Base-by-base conservation (phyloP, 208 protist genomes). In the Trypanosoma vivax region DNA sequence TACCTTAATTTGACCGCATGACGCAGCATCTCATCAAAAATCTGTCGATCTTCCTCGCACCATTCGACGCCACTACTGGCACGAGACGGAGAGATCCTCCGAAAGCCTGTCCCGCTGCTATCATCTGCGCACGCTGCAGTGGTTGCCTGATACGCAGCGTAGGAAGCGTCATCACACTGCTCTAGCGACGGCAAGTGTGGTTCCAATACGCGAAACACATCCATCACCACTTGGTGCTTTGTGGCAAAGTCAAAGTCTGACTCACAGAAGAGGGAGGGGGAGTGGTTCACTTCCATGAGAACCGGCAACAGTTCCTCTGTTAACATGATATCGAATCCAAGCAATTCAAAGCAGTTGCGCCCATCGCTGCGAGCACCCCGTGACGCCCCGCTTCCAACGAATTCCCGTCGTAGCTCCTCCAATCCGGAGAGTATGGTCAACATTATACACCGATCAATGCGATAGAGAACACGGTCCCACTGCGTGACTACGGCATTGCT, bases 211-310 rank as follows among this genome's bases (percentile, higher is more conserved):
- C 60, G 52, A 43, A 92, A 65, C 3, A 76, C 74, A 54, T 95
- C 88, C 33, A 45, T 47, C 52, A 94, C 50, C 30, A 96, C 82
- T 2, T 50, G 35, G 13, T 61, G 63, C 64, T 96, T 96, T 16
- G 93, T 67, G 18, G 48, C 43, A 58, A 88, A 84, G 56, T 96
- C 90, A 39, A 91, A 77, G 1, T 45, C 34, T 0, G 85, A 76
- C 34, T 94, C 90, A 52, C 83, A 92, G 40, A 90, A 87, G 27
- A 92, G 76, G 11, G 82, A 92, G 0, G 90, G 90, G 3, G 82
- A 92, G 69, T 94, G 90, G 62, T 96, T 96, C 18, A 94, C 84
- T 58, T 96, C 90, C 74, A 94, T 79, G 41, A 96, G 51, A 16
- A 87, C 75, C 4, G 85, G 84, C 16, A 76, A 43, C 23, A 90